Conservation (phyloP, 805 yeast genomes). For the Barnettozyma wickerhamii region DNA sequence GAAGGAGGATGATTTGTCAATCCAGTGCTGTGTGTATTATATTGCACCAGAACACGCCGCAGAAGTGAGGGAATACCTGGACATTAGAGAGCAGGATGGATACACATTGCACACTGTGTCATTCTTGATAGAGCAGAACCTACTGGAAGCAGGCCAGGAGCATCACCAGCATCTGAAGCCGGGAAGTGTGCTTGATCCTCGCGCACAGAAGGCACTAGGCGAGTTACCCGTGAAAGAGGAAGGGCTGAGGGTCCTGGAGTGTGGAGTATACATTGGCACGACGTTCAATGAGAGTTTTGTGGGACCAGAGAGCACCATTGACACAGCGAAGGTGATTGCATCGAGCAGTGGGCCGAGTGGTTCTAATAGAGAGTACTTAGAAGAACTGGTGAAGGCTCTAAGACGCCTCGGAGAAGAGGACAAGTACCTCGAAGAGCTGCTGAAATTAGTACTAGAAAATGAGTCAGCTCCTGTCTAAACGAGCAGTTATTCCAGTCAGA, state of each 20-base stretch:
- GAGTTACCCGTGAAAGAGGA: slow-evolving; percentile 26
- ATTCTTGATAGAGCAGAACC: neutral
- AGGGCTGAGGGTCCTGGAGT: slow-evolving; percentile 40
- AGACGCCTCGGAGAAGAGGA: slow-evolving; percentile 23
- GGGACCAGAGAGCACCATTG: slow-evolving; percentile 66
- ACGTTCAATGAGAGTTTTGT: slow-evolving; percentile 75
- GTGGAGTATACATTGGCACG: slow-evolving; percentile 80
- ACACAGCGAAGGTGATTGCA: slow-evolving; percentile 59
- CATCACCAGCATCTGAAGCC: neutral
- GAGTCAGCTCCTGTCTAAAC: too few relatives aligned
- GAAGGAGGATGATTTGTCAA: slow-evolving; percentile 41
- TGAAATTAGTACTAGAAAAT: too few relatives aligned
- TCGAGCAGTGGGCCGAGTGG: slow-evolving; percentile 77
- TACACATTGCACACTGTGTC: slow-evolving; percentile 51
- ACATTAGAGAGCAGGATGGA: slow-evolving; percentile 86
- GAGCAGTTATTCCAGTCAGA: neutral
- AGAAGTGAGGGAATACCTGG: slow-evolving; percentile 64
- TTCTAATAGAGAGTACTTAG: slow-evolving; percentile 65
- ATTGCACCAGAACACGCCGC: slow-evolving; percentile 60
- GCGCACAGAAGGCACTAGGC: neutral
- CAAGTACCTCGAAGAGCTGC: slow-evolving; percentile 5
- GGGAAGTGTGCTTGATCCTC: neutral
- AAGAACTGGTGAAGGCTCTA: slow-evolving; percentile 47
- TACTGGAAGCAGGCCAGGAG: neutral
- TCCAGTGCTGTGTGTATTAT: slow-evolving; percentile 83